These are phyloP conservation scores for Geotrichum macrosporum DNA, from an alignment of 1,139 yeast species.

Conservation along the genomic window DNA sequence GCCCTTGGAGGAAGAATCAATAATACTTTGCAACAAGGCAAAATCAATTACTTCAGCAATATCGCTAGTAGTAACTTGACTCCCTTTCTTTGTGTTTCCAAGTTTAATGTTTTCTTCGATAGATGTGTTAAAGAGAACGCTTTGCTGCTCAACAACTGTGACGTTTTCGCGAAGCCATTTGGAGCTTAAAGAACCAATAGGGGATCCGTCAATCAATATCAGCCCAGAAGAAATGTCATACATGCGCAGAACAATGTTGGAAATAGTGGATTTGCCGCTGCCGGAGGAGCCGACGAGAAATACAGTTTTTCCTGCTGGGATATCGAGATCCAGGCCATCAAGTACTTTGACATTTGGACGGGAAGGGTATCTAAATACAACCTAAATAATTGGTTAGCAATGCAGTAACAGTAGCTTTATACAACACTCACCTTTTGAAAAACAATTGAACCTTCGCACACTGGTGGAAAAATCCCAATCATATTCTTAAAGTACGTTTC, in stretches of 20 bases:
- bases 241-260: slow-evolving; percentile 56
- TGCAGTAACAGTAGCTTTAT: not conserved
- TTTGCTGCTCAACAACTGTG: slow-evolving; percentile 67
- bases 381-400: slow-evolving; percentile 25
- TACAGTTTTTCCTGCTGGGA: slow-evolving; percentile 48
- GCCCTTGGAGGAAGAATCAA: slow-evolving; percentile 50
- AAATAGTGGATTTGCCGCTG: slow-evolving; percentile 83
- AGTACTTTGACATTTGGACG: slow-evolving; percentile 48
- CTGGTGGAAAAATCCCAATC: slow-evolving; percentile 36
- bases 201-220: slow-evolving; percentile 53
- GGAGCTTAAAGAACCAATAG: slow-evolving; percentile 43
- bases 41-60: slow-evolving; percentile 50
- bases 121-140: slow-evolving; percentile 60
- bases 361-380: slow-evolving; percentile 56
- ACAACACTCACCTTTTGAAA: slow-evolving; percentile 45
- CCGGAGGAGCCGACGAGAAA: slow-evolving; percentile 85
- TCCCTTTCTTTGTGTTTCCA: slow-evolving; percentile 36
- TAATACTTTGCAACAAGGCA: slow-evolving; percentile 43
- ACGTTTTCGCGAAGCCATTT: slow-evolving; percentile 60
- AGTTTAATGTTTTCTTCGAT: slow-evolving; percentile 60
- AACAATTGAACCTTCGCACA: slow-evolving; percentile 45
- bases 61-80: slow-evolving; percentile 30
- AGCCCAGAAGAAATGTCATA: slow-evolving; percentile 49
- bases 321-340: slow-evolving; percentile 43
- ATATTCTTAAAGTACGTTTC: slow-evolving; percentile 20